phyloP scores from a whole-genome alignment of 73 alveolate genomes.

The Paramecium biaurelia region DNA sequence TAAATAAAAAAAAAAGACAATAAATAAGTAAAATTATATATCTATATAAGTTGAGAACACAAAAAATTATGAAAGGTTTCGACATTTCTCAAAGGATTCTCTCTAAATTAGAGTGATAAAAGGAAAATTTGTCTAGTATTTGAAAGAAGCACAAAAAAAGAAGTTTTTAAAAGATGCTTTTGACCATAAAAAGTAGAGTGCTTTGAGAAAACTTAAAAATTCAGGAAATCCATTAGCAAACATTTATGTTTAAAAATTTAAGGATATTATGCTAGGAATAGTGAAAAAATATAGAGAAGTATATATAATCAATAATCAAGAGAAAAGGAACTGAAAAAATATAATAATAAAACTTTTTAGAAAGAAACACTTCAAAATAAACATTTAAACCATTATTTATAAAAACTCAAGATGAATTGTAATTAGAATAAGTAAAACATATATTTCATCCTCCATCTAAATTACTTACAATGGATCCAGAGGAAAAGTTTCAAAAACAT shows the following conservation, averaged over 20 bases:
- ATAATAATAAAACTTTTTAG: not conserved
- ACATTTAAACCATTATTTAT: not conserved
- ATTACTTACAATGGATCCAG: not conserved
- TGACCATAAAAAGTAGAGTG: not conserved
- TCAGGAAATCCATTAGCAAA: constrained; percentile 46
- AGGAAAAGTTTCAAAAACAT: not conserved
- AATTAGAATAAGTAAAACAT: not conserved
- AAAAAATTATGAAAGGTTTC: not conserved
- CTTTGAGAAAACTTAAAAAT: not conserved
- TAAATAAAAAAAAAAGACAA: constrained; percentile 19
- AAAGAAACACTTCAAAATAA: not conserved
- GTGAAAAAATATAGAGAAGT: not conserved
- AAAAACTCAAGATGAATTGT: not conserved
- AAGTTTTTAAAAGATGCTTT: not conserved
- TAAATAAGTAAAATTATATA: not conserved
- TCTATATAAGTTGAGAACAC: not conserved
- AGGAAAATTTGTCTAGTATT: not conserved
- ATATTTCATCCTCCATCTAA: constrained; percentile 48
- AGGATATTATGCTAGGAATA: not conserved
- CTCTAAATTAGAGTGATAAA: not conserved
- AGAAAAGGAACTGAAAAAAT: constrained; percentile 30
- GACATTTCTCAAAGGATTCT: not conserved
- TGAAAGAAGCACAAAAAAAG: not conserved
- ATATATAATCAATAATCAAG: not conserved
- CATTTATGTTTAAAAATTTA: constrained; percentile 33